Percentiles rank a stretch among this genome's conserved stretches.
Conservation (phyloP, 176 grass and related monocot species). For the Oryza brachyantha region DNA sequence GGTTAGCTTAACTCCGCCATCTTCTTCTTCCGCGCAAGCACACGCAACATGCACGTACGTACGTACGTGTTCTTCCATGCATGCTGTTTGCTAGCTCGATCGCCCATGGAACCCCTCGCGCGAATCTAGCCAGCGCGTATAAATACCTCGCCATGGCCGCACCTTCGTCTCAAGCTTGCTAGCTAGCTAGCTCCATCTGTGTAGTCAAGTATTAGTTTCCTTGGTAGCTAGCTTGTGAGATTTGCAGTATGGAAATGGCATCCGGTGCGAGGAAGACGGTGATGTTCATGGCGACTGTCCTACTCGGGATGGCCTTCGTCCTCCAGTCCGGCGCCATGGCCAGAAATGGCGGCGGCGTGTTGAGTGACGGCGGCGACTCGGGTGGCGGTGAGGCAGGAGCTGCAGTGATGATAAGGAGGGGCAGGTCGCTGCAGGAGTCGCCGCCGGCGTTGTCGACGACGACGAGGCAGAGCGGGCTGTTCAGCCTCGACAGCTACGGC, state of each 20-base stretch:
- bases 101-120: not conserved
- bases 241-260: not conserved
- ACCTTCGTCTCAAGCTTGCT: not conserved
- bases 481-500: slow-evolving; percentile 53
- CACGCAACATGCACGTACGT: not conserved
- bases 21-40: not conserved
- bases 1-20: not conserved
- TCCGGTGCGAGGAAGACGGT: too few relatives aligned
- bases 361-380: not conserved
- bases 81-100: not conserved
- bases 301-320: not conserved
- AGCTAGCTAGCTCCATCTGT: too few relatives aligned
- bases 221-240: too few relatives aligned
- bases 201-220: too few relatives aligned
- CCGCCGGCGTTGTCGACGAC: not conserved
- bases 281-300: not conserved
- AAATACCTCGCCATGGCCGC: not conserved
- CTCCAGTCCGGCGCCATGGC: too few relatives aligned
- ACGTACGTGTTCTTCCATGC: not conserved
- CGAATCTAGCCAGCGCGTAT: not conserved
- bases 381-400: too few relatives aligned
- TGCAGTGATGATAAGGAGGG: not conserved
- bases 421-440: not conserved
- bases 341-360: not conserved
- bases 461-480: slow-evolving; percentile 28